phyloP scores from a whole-genome alignment of 139 green algal species.

The Astrephomene gubernaculifera region DNA sequence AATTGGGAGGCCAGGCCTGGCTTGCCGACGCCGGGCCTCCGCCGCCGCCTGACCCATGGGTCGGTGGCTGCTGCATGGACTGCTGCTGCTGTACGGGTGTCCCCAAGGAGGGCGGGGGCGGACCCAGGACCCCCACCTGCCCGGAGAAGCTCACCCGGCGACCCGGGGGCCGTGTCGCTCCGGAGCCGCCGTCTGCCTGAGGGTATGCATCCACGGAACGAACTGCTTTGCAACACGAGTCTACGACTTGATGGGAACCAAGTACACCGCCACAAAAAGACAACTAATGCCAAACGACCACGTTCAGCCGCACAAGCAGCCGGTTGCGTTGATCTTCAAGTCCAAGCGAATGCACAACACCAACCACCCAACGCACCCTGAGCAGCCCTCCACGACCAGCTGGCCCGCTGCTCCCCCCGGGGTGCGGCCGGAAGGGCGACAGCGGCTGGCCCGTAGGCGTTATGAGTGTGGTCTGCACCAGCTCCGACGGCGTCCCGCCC shows the following conservation, averaged over 20 bases:
- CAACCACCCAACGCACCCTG: slow-evolving; percentile 6
- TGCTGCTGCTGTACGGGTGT: background rate
- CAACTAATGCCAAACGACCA: no score
- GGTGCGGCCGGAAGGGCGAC: background rate
- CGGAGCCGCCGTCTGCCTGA: background rate
- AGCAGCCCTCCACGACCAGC: background rate
- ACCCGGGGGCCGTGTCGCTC: background rate
- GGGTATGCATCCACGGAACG: background rate
- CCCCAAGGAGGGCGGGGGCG: background rate
- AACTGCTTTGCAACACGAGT: no score
- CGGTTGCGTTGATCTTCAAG: no score
- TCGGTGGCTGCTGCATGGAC: background rate
- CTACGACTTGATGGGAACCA: no score
- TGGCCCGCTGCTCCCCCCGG: background rate
- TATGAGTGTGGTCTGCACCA: slow-evolving; percentile 23
- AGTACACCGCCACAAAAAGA: no score
- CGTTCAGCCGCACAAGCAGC: no score
- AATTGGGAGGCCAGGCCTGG: slow-evolving; percentile 5
- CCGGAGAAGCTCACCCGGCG: slow-evolving; percentile 36
- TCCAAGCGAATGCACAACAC: no score
- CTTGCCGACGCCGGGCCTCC: background rate
- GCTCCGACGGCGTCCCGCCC: background rate
- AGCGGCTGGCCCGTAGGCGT: slow-evolving; percentile 7
- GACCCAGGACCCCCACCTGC: slow-evolving; percentile 33
- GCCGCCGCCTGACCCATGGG: background rate